Base-by-base conservation (phyloP, 257 asterid genomes). In the Hygrophila difformis region DNA sequence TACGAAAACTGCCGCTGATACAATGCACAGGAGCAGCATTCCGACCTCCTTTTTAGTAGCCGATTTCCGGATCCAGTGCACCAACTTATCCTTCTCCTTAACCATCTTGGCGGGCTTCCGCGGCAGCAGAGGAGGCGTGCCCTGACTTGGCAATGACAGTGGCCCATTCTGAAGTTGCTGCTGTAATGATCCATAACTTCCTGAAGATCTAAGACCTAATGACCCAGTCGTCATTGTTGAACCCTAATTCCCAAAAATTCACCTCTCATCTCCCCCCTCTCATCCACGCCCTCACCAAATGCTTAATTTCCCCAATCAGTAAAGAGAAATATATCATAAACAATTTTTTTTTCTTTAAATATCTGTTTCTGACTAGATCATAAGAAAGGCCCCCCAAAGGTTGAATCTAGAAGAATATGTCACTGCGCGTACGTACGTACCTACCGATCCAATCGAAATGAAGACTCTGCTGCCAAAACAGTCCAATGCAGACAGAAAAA, bases 181-280 rank as follows among this genome's bases (percentile, higher is more conserved):
- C 77, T n/a, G n/a, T n/a, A 89, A 68, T 57, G 96, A 89, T 40
- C 98, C 98, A 82, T 82, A 85, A 76, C 96, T 89, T 59, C 93
- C 94, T 12, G 96, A 88, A 65, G 97, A 56, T 73, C 98, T 87
- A 70, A 89, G 84, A 72, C 94, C 88, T 80, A 86, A 75, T 77
- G 96, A 89, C 88, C 78, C 83, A 47, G 78, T 55, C 65, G 82
- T 82, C 96, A 89, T 84, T 73, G 83, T 63, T 72, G 71, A 59
- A 79, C 76, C 57, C 78, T 49, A 61, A 66, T 62, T 55, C 58
- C 52, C 73, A 46, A 44, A 53, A 65, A 47, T 55, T 62, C 70
- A 28, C 68, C 78, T 53, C 66, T 73, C 83, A 70, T 67, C 49
- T 45, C 58, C 66, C 53, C 26, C 55, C 58, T 55, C 12, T 50